These are phyloP conservation scores for Sporothrix globosa DNA, from an alignment of 2,329 filamentous ascomycete species.

Conservation along the genomic window DNA sequence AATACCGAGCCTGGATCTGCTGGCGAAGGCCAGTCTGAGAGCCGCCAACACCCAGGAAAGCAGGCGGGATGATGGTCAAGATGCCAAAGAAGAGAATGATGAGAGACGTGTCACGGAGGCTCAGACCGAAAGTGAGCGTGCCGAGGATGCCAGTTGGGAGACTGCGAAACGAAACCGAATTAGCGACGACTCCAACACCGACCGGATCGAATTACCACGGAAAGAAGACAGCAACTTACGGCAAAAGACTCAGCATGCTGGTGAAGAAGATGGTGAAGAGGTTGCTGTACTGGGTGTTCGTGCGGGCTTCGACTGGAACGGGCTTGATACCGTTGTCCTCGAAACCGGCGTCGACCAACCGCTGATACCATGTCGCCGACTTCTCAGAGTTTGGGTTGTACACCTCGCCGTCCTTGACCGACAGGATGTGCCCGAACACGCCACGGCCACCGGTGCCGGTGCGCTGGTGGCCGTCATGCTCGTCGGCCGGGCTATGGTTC, in stretches of 20 bases:
- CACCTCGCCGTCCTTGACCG: slow-evolving; percentile 43
- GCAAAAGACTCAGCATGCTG: slow-evolving; percentile 59
- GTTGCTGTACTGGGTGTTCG: slow-evolving; percentile 56
- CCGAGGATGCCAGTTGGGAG: slow-evolving; percentile 63
- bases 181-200: neutral
- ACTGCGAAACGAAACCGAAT: slow-evolving; percentile 40
- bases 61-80: slow-evolving; percentile 57
- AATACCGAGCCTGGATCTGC: slow-evolving; percentile 64
- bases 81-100: slow-evolving; percentile 63
- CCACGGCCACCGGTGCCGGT: slow-evolving; percentile 36
- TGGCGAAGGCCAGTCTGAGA: slow-evolving; percentile 62
- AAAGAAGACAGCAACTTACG: slow-evolving; percentile 49
- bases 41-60: slow-evolving; percentile 59
- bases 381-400: slow-evolving; percentile 41
- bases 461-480: neutral
- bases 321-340: slow-evolving; percentile 61
- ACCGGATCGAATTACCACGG: neutral
- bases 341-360: slow-evolving; percentile 51
- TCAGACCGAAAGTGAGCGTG: slow-evolving; percentile 57
- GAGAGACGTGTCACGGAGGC: slow-evolving; percentile 58
- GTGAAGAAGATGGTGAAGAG: slow-evolving; percentile 66
- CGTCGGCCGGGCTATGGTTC: neutral
- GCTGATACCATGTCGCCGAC: slow-evolving; percentile 49
- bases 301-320: slow-evolving; percentile 58
- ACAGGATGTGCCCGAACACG: slow-evolving; percentile 36